Evolutionary conservation across 2,329 filamentous ascomycete species (phyloP), one percentile per base, ranked within the genome.

Genomic region (Talaromyces marneffei): DNA sequence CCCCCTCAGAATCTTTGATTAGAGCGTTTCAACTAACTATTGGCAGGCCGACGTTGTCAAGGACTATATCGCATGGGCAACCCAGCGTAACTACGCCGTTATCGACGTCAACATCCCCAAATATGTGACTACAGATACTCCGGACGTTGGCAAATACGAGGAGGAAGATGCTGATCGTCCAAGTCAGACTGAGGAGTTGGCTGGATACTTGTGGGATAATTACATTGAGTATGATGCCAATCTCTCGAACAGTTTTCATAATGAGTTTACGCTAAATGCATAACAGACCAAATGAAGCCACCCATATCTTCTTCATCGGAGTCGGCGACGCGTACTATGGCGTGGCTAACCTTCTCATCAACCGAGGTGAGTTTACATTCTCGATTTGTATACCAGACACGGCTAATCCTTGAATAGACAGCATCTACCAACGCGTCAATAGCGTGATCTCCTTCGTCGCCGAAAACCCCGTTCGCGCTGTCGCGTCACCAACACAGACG

Each of bases 161-260:
- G 79, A 80, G 7, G 73, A 77, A 8, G 70, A 76, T 62, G 76
- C 66, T 66, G 76, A 71, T 59, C 84, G 85, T 73, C 87, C 85
- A 63, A 72, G 72, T 25, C 80, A 80, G 59, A 83, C 82, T 0
- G 86, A 89, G 64, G 87, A 93, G 63, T 79, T 97, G 10, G 85
- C 93, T 4, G 86, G 84, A 63, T 97, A 96, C 70, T 79, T 99
- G 14, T 99, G 94, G 94, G 92, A 97, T 68, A 99, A 99, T 71
- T 97, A 97, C 70, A 86, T 99, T 20, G 90, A 96, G 79, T 85
- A 74, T 68, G 79, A n/a, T 5, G 66, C 2, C n/a, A 5, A 9
- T 35, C 4, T 23, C 18, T 16, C 20, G 46, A 31, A 33, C n/a
- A n/a, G n/a, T n/a, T 39, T 40, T 12, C 9, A 1, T 23, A 2